Evolutionary conservation across 331 rosid genomes (phyloP).

Genomic region (Cydonia oblonga): DNA sequence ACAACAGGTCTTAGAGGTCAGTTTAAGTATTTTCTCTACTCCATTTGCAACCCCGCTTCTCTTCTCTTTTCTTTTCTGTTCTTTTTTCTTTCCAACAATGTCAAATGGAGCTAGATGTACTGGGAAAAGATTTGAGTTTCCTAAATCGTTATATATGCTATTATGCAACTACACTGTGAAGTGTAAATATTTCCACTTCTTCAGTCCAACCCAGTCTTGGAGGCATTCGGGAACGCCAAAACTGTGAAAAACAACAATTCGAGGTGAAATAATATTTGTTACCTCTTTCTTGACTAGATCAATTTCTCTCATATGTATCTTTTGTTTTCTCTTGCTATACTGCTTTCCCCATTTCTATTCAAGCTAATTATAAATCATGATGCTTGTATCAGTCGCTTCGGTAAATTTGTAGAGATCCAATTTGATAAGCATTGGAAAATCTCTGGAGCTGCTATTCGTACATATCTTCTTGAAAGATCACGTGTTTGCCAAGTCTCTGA

Average conservation of each 20-base stretch:
- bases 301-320: background rate
- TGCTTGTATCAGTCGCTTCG: constrained; percentile 61
- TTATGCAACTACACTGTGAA: background rate
- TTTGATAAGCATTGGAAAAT: constrained; percentile 74
- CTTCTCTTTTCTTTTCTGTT: too few relatives aligned
- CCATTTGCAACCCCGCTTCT: background rate
- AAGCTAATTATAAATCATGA: constrained; percentile 12
- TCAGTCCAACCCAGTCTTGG: constrained; percentile 86
- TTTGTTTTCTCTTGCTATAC: background rate
- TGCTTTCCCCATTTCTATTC: background rate
- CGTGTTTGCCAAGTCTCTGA: constrained; percentile 81
- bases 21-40: constrained; percentile 9
- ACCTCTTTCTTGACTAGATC: background rate
- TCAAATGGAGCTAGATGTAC: too few relatives aligned
- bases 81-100: background rate
- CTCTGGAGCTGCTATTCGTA: constrained; percentile 84
- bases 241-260: constrained; percentile 74
- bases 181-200: constrained; percentile 24
- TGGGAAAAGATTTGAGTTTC: too few relatives aligned
- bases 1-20: constrained; percentile 82
- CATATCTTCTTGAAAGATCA: constrained; percentile 79
- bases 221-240: constrained; percentile 32
- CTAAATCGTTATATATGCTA: too few relatives aligned
- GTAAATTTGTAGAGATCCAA: constrained; percentile 82
- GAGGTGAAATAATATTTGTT: constrained; percentile 30